Evolutionary conservation across 2,329 filamentous ascomycete genomes (phyloP).

Genomic region (Leptographium wingfieldii): DNA sequence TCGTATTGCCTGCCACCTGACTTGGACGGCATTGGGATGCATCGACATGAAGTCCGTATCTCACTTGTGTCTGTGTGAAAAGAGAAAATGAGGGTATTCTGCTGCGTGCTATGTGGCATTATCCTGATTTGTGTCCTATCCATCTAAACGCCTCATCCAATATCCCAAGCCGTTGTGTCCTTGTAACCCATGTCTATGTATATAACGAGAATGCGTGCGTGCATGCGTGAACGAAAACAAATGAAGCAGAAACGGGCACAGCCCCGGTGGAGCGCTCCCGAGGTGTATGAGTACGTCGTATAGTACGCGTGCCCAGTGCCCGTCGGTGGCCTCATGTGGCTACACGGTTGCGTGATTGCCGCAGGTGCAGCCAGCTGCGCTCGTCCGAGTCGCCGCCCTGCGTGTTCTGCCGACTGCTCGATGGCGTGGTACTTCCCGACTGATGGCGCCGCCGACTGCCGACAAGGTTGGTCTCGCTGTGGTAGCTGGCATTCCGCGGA

Average conservation of each 20-base stretch:
- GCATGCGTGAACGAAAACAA: background rate
- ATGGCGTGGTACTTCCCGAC: background rate
- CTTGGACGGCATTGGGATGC: too few relatives aligned
- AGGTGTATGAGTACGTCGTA: too few relatives aligned
- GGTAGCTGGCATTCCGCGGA: background rate
- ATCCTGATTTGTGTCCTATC: background rate
- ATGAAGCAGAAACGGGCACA: background rate
- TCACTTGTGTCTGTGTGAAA: background rate
- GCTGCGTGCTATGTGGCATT: background rate
- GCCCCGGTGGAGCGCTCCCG: background rate
- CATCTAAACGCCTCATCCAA: background rate
- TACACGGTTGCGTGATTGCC: conserved; percentile 24
- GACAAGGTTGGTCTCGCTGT: background rate
- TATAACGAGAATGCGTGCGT: background rate
- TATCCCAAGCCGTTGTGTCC: background rate
- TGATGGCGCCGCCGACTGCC: conserved; percentile 12
- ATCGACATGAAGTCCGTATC: background rate
- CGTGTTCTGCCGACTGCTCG: conserved; percentile 12
- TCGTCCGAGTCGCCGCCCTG: conserved; percentile 19
- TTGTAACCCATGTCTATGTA: background rate
- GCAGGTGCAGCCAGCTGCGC: conserved; percentile 21
- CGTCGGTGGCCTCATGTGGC: conserved; percentile 3
- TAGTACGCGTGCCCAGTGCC: background rate
- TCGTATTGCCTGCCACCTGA: too few relatives aligned
- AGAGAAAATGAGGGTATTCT: background rate